Conservation (phyloP, 2,329 filamentous ascomycete species). For the Berkeleyomyces basicola region DNA sequence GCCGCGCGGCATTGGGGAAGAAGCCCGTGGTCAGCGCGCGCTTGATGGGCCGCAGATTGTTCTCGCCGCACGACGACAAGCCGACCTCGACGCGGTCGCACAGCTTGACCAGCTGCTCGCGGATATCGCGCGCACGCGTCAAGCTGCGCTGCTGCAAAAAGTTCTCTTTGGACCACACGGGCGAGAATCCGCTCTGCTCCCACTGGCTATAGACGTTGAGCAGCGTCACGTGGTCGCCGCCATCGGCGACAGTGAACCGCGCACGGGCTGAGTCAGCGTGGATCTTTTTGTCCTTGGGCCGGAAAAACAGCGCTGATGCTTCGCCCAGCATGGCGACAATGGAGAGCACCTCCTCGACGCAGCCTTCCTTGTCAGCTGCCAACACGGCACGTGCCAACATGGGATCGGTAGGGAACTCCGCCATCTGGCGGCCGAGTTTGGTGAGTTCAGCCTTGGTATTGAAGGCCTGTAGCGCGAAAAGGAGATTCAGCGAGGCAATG, state of each 20-base stretch:
- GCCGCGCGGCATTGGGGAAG: conserved; percentile 77
- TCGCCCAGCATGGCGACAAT: conserved; percentile 93
- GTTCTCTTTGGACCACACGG: conserved; percentile 80
- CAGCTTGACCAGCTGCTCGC: conserved; percentile 79
- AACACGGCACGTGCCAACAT: conserved; percentile 84
- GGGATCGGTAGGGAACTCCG: conserved; percentile 82
- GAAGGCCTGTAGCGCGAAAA: conserved; percentile 79
- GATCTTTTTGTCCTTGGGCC: conserved; percentile 93
- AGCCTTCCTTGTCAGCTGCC: conserved; percentile 77
- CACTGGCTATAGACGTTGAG: conserved; percentile 93
- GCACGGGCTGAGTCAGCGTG: conserved; percentile 82
- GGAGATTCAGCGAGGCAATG: conserved; percentile 72
- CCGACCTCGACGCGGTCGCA: conserved; percentile 86
- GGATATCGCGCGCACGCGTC: conserved; percentile 73
- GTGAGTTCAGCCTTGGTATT: conserved; percentile 82
- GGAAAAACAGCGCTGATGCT: conserved; percentile 76
- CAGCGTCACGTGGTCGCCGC: conserved; percentile 75
- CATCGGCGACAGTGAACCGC: conserved; percentile 77
- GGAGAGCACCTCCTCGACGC: conserved; percentile 79
- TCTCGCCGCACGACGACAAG: conserved; percentile 48
- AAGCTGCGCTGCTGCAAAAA: conserved; percentile 86
- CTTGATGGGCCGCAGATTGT: conserved; percentile 58
- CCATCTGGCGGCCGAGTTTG: conserved; percentile 83
- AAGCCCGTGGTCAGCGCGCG: conserved; percentile 83
- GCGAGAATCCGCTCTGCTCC: conserved; percentile 79